These are phyloP conservation scores for Hirschfeldia incana DNA, from an alignment of 345 rosid genomes.

Conservation along the genomic window DNA sequence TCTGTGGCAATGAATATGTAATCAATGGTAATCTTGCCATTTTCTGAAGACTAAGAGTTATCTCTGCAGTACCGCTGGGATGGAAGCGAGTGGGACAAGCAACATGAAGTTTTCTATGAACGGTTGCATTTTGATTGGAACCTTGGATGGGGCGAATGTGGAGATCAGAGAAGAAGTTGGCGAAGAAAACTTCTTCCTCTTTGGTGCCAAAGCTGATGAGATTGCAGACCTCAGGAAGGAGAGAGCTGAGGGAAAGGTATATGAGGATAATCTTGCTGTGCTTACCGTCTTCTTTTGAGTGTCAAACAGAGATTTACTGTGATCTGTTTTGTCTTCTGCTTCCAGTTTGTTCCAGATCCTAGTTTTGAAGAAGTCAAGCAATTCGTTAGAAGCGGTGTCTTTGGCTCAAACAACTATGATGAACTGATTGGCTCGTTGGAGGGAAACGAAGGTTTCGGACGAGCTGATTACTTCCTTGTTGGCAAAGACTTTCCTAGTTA, in stretches of 20 bases:
- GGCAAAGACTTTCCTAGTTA: slow-evolving; percentile 88
- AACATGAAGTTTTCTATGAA: slow-evolving; percentile 94
- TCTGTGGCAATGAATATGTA: not conserved
- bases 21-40: not conserved
- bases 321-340: slow-evolving; percentile 5
- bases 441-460: slow-evolving; percentile 81
- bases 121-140: slow-evolving; percentile 75
- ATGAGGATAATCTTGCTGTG: not conserved
- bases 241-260: slow-evolving; percentile 74
- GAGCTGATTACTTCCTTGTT: slow-evolving; percentile 80
- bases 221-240: slow-evolving; percentile 69
- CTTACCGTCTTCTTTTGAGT: not conserved
- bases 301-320: not conserved
- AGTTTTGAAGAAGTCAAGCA: slow-evolving; percentile 76
- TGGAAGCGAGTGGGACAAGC: slow-evolving; percentile 97
- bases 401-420: slow-evolving; percentile 59
- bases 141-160: slow-evolving; percentile 88
- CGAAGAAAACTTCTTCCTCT: slow-evolving; percentile 80
- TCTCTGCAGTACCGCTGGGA: slow-evolving; percentile 70
- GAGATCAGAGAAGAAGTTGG: slow-evolving; percentile 85
- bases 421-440: slow-evolving; percentile 74
- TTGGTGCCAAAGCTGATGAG: slow-evolving; percentile 76
- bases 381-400: slow-evolving; percentile 61
- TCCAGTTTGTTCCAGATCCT: slow-evolving; percentile 71
- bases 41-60: not conserved